These are phyloP conservation scores for Alternaria metachromatica DNA, from an alignment of 2,329 filamentous ascomycete species.

Conservation along the genomic window DNA sequence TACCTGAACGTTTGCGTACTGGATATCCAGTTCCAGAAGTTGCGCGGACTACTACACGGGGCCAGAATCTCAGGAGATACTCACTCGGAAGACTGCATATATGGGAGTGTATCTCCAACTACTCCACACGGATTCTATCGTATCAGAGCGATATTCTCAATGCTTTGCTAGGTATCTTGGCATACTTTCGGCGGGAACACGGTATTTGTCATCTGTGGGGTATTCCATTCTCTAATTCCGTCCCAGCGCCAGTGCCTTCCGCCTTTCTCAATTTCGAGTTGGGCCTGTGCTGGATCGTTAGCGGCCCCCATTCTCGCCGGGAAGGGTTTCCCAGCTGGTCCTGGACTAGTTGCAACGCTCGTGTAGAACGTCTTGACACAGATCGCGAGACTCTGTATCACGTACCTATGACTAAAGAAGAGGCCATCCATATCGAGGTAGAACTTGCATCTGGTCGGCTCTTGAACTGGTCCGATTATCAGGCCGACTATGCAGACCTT, in stretches of 20 bases:
- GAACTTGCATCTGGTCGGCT: not conserved
- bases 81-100: not conserved
- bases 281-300: not conserved
- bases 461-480: not conserved
- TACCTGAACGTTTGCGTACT: not conserved
- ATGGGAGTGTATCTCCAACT: not conserved
- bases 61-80: not conserved
- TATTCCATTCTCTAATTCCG: not conserved
- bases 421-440: not conserved
- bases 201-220: not conserved
- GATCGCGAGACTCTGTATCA: fast-evolving
- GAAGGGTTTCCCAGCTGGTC: not conserved
- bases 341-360: not conserved
- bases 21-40: not conserved
- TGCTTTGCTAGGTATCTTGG: not conserved
- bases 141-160: not conserved
- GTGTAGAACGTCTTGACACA: not conserved
- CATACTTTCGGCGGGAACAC: not conserved
- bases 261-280: not conserved
- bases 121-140: not conserved
- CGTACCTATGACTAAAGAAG: not conserved
- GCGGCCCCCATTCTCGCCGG: not conserved
- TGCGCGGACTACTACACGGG: not conserved
- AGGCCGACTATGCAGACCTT: not conserved
- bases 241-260: not conserved